Conservation (phyloP, 164 flowering plant species). For the Stephania japonica region DNA sequence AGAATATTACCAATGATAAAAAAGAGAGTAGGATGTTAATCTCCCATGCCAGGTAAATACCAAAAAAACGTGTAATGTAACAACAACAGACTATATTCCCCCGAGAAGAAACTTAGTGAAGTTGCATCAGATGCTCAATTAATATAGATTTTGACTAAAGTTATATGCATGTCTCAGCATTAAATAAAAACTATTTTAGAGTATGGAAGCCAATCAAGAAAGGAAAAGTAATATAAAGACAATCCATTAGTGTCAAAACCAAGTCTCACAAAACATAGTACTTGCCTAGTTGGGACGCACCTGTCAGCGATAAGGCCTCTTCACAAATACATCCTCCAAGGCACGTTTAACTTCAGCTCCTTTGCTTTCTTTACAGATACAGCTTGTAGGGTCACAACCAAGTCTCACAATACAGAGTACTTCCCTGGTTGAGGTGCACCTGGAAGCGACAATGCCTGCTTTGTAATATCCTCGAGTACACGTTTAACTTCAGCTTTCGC, state of each 20-base stretch:
- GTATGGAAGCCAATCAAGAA: not conserved
- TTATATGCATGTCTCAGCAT: not conserved
- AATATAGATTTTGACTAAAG: no score
- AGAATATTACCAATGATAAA: not conserved
- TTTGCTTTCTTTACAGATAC: conserved; percentile 81
- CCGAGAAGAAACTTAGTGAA: no score
- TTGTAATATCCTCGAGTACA: conserved; percentile 77
- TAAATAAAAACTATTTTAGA: not conserved
- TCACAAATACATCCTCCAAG: conserved; percentile 69
- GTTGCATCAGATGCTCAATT: not conserved
- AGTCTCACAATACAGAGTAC: conserved; percentile 60
- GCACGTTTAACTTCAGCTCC: conserved; percentile 70
- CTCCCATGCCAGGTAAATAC: not conserved
- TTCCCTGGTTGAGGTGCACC: conserved; percentile 81
- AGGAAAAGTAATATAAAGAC: conserved; percentile 2
- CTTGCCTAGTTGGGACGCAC: conserved; percentile 76
- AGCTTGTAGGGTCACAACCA: not conserved
- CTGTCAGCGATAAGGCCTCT: conserved; percentile 64
- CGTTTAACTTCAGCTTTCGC: conserved; percentile 85
- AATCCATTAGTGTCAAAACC: not conserved
- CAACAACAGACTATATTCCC: not conserved
- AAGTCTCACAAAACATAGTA: conserved; percentile 56
- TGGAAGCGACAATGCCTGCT: conserved; percentile 61
- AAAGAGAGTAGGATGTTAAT: no score
- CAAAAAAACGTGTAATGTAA: not conserved